Conservation (phyloP, 2,329 filamentous ascomycete genomes). For the Sclerotiophoma versabilis region DNA sequence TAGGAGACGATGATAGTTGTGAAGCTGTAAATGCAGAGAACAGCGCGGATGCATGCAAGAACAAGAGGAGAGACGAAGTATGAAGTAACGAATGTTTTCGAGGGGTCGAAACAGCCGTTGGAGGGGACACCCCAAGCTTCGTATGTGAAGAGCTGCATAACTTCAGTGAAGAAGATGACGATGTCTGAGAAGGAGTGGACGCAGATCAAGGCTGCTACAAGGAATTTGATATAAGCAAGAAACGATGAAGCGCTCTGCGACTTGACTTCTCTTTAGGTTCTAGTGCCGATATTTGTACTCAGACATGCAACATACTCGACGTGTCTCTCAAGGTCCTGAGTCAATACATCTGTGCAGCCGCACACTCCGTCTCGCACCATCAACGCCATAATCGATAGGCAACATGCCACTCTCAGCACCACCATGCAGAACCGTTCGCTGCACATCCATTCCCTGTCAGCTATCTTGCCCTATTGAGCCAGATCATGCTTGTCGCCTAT, state of each 20-base stretch:
- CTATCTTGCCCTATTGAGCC: neutral
- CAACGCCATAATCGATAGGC: neutral
- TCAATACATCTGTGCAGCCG: neutral
- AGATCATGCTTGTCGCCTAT: neutral
- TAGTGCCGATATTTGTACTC: conserved; percentile 10
- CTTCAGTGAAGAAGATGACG: neutral
- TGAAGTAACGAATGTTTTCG: conserved; percentile 77
- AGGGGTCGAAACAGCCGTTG: conserved; percentile 48
- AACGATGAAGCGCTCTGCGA: neutral
- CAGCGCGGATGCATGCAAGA: conserved; percentile 64
- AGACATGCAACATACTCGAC: neutral
- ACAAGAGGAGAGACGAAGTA: conserved; percentile 72
- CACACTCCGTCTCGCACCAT: neutral
- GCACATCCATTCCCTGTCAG: neutral
- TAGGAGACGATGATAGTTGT: conserved; percentile 71
- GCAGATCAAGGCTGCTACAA: neutral
- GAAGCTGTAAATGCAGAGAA: conserved; percentile 68
- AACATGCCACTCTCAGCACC: conserved; percentile 1
- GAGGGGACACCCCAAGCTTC: conserved; percentile 29
- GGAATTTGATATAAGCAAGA: neutral
- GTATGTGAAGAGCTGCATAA: conserved; percentile 28
- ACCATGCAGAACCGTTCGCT: neutral
- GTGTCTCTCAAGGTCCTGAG: neutral
- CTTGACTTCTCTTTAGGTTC: neutral
- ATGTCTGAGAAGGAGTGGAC: neutral